A percentile compares a stretch with the other conserved stretches of the same genome.
Conservation (phyloP, 441 rosid genomes). For the Raphanus hybrid region DNA sequence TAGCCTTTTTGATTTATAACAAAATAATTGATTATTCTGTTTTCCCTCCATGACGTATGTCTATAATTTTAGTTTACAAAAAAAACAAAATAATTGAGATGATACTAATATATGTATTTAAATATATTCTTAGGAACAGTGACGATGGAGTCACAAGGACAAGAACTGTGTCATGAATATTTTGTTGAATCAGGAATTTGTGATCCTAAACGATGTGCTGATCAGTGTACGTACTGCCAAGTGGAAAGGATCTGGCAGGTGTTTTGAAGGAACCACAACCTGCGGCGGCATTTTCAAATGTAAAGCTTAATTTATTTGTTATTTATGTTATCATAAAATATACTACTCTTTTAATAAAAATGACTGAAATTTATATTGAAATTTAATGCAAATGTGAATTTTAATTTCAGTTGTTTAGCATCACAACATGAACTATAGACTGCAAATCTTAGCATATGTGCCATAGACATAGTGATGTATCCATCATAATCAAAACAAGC, state of each 20-base stretch:
- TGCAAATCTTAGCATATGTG: not conserved
- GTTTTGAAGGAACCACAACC: not conserved
- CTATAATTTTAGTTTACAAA: too few species aligned
- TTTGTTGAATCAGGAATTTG: not conserved
- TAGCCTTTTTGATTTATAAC: not conserved
- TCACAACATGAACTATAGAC: not conserved
- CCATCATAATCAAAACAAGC: not conserved
- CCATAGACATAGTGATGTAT: not conserved
- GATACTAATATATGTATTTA: not conserved
- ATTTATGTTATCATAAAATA: not conserved
- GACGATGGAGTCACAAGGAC: slow-evolving; percentile 5
- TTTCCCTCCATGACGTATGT: too few species aligned
- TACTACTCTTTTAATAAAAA: not conserved
- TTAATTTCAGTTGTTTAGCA: not conserved
- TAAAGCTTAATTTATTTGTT: not conserved
- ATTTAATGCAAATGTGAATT: not conserved
- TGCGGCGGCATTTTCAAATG: not conserved
- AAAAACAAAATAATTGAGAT: not conserved
- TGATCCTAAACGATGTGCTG: not conserved
- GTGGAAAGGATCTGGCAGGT: slow-evolving; percentile 1
- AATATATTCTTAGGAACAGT: not conserved
- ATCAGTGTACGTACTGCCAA: not conserved
- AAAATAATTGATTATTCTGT: not conserved
- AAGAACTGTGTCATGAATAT: not conserved
- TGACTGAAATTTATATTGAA: not conserved